These are phyloP conservation scores for Mucor mucedo DNA, from an alignment of 371 early-diverging fungal species.

Conservation along the genomic window DNA sequence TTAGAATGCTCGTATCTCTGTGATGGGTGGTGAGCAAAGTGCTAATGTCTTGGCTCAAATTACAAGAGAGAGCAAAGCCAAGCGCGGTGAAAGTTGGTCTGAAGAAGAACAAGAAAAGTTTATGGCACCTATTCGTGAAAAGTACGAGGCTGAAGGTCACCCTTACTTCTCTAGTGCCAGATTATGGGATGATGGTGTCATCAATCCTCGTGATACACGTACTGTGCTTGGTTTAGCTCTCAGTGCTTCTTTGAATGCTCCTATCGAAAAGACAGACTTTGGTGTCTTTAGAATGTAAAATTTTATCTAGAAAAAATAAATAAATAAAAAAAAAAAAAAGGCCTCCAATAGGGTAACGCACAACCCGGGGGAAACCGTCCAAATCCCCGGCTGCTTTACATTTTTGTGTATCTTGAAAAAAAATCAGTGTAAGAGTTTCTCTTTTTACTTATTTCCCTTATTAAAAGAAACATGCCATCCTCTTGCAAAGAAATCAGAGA, in stretches of 20 bases:
- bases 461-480: conserved; percentile 54
- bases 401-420: neutral
- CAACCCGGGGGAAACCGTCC: neutral
- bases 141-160: conserved; percentile 95
- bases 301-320: neutral
- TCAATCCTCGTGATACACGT: conserved; percentile 92
- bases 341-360: neutral
- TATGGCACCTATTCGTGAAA: conserved; percentile 84
- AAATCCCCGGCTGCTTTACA: neutral
- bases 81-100: conserved; percentile 81
- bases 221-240: conserved; percentile 86
- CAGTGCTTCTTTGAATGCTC: conserved; percentile 83
- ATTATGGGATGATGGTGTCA: conserved; percentile 98
- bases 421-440: neutral
- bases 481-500: conserved; percentile 74
- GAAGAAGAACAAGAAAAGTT: conserved; percentile 78
- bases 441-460: conserved; percentile 1
- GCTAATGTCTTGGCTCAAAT: conserved; percentile 94
- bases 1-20: conserved; percentile 90
- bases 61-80: conserved; percentile 82
- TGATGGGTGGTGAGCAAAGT: conserved; percentile 99
- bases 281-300: conserved; percentile 98
- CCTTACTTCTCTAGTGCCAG: conserved; percentile 92
- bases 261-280: conserved; percentile 79
- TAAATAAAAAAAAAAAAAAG: too few species aligned